Conservation (phyloP, 129 eudicot species). For the carrot (Daucus carota) region DH1_v3.0 NC_030383.2:54457501-54458000, state of each 20-base stretch:
- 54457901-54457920: no score
- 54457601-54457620: background rate
- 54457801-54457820: no score
- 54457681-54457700: background rate
- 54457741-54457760: background rate
- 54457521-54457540: background rate
- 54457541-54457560: background rate
- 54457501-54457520: background rate
- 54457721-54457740: background rate
- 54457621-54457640: background rate
- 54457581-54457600: background rate
- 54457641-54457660: background rate
- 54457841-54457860: no score
- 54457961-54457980: no score
- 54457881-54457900: no score
- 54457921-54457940: no score
- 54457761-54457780: no score
- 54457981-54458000: no score
- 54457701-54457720: background rate
- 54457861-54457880: no score
- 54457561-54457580: background rate
- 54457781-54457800: no score
- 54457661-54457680: background rate
- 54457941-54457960: no score
- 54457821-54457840: no score